These are phyloP conservation scores for Penicillium robsamsonii DNA, from an alignment of 495 filamentous ascomycete species.

Conservation along the genomic window DNA sequence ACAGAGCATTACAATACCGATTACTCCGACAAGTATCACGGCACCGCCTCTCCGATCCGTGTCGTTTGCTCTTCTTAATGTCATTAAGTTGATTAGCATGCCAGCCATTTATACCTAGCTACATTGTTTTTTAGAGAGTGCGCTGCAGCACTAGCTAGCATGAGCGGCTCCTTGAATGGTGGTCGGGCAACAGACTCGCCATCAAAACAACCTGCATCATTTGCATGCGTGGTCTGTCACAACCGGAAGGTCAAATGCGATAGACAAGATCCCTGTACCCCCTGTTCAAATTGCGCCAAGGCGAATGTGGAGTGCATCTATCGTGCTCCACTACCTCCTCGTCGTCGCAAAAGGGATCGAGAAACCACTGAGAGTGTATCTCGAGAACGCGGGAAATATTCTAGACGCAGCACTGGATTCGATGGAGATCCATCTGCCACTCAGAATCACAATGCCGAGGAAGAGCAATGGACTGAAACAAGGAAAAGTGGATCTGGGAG, in stretches of 20 bases:
- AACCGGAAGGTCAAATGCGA: constrained; percentile 69
- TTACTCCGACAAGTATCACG: no score
- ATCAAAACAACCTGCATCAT: constrained; percentile 24
- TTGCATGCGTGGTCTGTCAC: constrained; percentile 64
- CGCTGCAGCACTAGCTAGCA: background rate
- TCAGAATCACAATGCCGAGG: background rate
- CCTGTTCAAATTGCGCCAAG: constrained; percentile 65
- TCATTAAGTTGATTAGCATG: background rate
- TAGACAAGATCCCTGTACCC: constrained; percentile 61
- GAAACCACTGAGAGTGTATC: constrained; percentile 43
- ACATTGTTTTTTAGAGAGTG: background rate
- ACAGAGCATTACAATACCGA: no score
- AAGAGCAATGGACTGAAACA: constrained; percentile 1
- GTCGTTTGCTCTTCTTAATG: background rate
- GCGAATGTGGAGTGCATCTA: constrained; percentile 57
- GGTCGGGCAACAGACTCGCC: constrained; percentile 2
- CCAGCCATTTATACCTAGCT: background rate
- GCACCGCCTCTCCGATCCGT: background rate
- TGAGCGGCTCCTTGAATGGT: background rate
- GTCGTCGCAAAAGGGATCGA: constrained; percentile 57
- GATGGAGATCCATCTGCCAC: background rate
- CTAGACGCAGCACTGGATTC: background rate
- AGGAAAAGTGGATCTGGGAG: constrained; percentile 22
- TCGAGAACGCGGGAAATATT: constrained; percentile 22
- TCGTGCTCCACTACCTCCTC: constrained; percentile 56